Evolutionary conservation across 2,329 filamentous ascomycete genomes (phyloP), one percentile per base, ranked within the genome.

Genomic region (Blumeria graminis): DNA sequence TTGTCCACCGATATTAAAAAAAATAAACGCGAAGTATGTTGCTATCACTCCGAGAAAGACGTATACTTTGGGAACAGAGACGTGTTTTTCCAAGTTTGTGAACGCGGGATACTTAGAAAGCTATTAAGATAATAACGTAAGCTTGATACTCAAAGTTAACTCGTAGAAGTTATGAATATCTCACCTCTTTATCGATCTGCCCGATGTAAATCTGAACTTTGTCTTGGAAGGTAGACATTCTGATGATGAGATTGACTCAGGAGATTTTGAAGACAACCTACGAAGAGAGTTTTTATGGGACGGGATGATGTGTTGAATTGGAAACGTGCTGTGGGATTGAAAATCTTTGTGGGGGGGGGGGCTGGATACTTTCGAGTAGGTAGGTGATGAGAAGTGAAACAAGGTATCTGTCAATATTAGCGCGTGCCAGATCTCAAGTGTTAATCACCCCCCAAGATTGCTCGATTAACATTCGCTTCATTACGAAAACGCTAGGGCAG

Each of bases 1-100:
- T 71, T 89, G 85, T 64, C 86, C 86, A 61, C 83, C 86, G 62
- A 92, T 84, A 77, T 93, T 93, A 76, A 93, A 88, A 73, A 92
- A 81, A 71, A 92, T 86, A 64, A 92, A 79, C 74, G 90, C 87
- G 73, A 92, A 87, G 76, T 93, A 93, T 62, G 89, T 78, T 55
- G 81, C 81, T 59, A 71, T 82, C 58, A 86, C 67, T 64, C 86
- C 86, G 64, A 90, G 81, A 67, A 85, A 76, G 62, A 80, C 82
- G 69, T 93, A 92, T 66, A 85, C 82, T 76, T 93, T 93, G 68
- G 86, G 86, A 55, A 92, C 77, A 58, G 78, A 81, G 61, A 82
- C 84, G 71, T 85, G 81, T 76, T 82, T 85, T 78, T 93, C 86
- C 66, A 92, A 77, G 73, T 90, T 87, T 77, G 81, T 84, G 69